Evolutionary conservation across 2,329 filamentous ascomycete genomes (phyloP), one percentile per base, ranked within the genome.

Genomic region (Rhynchosporium agropyri): DNA sequence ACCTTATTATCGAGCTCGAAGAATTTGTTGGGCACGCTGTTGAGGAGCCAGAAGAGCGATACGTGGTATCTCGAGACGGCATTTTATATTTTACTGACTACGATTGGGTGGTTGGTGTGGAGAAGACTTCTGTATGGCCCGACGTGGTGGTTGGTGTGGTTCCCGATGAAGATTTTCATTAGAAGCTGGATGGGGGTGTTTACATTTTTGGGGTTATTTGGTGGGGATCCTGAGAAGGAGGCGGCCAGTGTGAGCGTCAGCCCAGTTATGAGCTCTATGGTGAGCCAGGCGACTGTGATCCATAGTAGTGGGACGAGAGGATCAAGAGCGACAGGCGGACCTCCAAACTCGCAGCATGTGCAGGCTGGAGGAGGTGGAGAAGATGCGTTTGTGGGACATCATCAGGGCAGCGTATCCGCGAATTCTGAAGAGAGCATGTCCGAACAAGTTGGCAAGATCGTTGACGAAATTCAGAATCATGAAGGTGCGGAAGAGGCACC

Each of bases 21-120:
- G 67, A 88, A 87, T 61, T 80, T 99, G 20, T 84, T 97, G 7
- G 86, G 86, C 6, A 91, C 91, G 20, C 80, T 99, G 51, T 79
- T 98, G 53, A 86, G 86, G 65, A 95, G 91, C 67, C 92, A 96
- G 74, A 99, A 99, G 81, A 95, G 89, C 68, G 95, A 99, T 74
- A 97, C 93, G 2, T 99, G 95, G 95, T 99, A 99, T 75, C 84
- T 99, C 40, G 90, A 95, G 77, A 96, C 91, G 43, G 87, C 93
- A 2, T 87, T 98, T 68, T 96, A 93, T 74, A 82, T 97, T 70
- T 83, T 98, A 15, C 73, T 89, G 28, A 84, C 79, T 5, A 97
- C 92, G 0, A 86, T 93, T 48, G 81, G 80, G 36, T 99, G 95
- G 95, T 82, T 99, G 7, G 74, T 97, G 6, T 97, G 96, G 73